Evolutionary conservation across 495 filamentous ascomycete species (phyloP).

Genomic region (Jackrogersella minutella): DNA sequence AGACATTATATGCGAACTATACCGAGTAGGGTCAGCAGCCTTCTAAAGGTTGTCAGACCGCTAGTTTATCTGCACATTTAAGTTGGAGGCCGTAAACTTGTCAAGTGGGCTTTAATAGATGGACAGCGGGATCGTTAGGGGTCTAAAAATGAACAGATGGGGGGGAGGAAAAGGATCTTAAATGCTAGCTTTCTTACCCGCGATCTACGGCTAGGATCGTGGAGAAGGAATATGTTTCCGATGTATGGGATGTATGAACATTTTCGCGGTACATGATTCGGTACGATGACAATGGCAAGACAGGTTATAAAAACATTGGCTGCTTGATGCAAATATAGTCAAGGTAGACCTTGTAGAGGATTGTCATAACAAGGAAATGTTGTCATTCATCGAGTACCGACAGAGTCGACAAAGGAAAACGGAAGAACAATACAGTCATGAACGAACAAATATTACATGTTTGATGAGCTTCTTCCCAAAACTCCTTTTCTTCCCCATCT

Average conservation of each 20-base stretch:
- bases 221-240: constrained; percentile 1
- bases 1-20: constrained; percentile 19
- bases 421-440: constrained; percentile 46
- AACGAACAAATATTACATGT: constrained; percentile 59
- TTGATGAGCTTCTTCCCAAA: constrained; percentile 50
- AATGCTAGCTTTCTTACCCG: constrained; percentile 8
- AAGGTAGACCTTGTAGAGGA: constrained; percentile 8
- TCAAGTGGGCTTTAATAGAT: constrained; percentile 12
- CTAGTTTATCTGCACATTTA: constrained; percentile 35
- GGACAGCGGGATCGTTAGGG: neutral
- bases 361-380: constrained; percentile 41
- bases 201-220: constrained; percentile 28
- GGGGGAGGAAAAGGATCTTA: constrained; percentile 19
- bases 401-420: constrained; percentile 46
- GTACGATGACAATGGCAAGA: neutral
- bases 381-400: constrained; percentile 45
- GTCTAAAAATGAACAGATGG: neutral
- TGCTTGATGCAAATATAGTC: neutral
- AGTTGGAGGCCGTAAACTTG: constrained; percentile 31
- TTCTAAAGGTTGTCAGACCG: constrained; percentile 29
- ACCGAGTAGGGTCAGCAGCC: constrained; percentile 23
- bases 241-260: constrained; percentile 1
- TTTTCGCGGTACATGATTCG: neutral
- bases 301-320: neutral
- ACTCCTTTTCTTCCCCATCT: constrained; percentile 31